Conservation (phyloP, 2,329 filamentous ascomycete genomes). For the Cordyceps militaris region DNA sequence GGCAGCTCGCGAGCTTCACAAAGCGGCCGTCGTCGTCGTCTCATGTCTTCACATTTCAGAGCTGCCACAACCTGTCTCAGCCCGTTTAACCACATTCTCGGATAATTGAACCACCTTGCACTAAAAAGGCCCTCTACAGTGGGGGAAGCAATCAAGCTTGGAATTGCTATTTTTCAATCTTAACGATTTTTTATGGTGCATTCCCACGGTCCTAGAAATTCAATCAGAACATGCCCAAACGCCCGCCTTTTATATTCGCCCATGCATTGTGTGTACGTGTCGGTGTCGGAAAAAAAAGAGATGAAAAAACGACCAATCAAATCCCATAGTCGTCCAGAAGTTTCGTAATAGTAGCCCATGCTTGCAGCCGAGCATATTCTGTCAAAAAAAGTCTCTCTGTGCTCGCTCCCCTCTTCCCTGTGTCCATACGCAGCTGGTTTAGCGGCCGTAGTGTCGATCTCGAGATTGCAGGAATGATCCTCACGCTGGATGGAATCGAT, state of each 20-base stretch:
- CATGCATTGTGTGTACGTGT: not conserved
- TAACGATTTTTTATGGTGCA: not conserved
- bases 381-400: not conserved
- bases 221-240: not conserved
- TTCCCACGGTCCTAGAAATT: not conserved
- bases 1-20: not conserved
- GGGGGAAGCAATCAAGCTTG: not conserved
- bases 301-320: not conserved
- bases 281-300: not conserved
- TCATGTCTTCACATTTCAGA: conserved; percentile 12
- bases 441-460: not conserved
- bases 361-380: not conserved
- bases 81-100: not conserved
- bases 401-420: not conserved
- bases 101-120: not conserved
- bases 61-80: not conserved
- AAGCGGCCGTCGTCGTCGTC: not conserved
- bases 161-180: conserved; percentile 7
- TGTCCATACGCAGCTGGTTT: not conserved
- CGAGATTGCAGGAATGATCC: not conserved
- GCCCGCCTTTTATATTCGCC: not conserved
- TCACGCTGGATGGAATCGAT: not conserved
- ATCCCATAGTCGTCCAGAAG: not conserved
- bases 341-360: not conserved
- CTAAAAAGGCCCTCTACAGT: not conserved